phyloP scores from a whole-genome alignment of 2,329 filamentous ascomycete genomes.

The Escovopsis sp. region DNA sequence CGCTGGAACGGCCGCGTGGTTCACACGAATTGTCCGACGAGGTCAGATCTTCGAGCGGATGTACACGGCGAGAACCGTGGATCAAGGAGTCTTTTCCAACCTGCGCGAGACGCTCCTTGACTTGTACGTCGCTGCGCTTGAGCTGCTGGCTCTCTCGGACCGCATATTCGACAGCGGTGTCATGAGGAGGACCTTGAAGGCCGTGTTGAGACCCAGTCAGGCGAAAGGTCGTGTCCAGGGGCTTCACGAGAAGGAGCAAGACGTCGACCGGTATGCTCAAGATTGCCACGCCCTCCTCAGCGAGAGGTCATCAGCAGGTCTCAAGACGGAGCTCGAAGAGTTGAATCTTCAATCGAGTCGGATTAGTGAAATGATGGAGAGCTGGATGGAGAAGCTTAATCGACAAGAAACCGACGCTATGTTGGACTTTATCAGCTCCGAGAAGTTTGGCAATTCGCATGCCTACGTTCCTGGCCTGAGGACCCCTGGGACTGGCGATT shows the following conservation, averaged over 20 bases:
- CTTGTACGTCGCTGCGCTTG: not conserved
- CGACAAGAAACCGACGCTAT: not conserved
- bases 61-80: not conserved
- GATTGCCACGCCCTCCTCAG: not conserved
- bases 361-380: too few relatives aligned
- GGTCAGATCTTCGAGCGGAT: not conserved
- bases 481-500: not conserved
- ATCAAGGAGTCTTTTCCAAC: not conserved
- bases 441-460: constrained; percentile 1
- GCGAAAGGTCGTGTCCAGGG: not conserved
- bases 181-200: not conserved
- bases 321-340: not conserved
- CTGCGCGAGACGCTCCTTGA: not conserved
- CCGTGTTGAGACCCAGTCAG: not conserved
- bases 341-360: too few relatives aligned
- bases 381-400: not conserved
- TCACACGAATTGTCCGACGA: constrained; percentile 2
- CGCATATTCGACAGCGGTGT: not conserved
- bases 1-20: not conserved
- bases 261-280: not conserved
- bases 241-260: not conserved
- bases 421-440: not conserved
- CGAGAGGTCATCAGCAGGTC: too few relatives aligned
- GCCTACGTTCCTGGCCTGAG: not conserved
- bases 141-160: not conserved